These are phyloP conservation scores for Coelastrella sp. DNA, from an alignment of 139 green algal species.

Conservation along the genomic window DNA sequence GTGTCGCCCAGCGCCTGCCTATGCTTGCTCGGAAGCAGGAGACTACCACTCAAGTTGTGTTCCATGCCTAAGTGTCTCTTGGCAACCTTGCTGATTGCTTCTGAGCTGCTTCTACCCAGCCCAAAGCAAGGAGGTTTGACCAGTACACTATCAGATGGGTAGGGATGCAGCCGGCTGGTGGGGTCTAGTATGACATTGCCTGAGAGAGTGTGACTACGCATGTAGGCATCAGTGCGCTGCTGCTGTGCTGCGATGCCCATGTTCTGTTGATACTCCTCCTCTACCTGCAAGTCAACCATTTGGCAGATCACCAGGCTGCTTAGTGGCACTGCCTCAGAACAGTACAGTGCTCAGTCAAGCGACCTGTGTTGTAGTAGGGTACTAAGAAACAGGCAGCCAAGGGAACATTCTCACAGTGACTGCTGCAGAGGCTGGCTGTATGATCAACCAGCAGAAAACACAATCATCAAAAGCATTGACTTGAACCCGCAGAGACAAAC, in stretches of 20 bases:
- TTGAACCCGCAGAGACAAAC: too few relatives aligned
- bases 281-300: slow-evolving; percentile 23
- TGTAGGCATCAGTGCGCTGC: slow-evolving; percentile 63
- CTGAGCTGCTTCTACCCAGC: slow-evolving; percentile 48
- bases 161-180: slow-evolving; percentile 45
- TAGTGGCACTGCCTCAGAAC: too few relatives aligned
- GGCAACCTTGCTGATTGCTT: slow-evolving; percentile 20
- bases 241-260: slow-evolving; percentile 60
- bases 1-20: slow-evolving; percentile 11
- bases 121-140: slow-evolving; percentile 68
- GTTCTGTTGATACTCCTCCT: slow-evolving; percentile 65
- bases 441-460: too few relatives aligned
- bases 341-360: too few relatives aligned
- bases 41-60: not conserved
- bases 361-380: too few relatives aligned
- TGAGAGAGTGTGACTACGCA: slow-evolving; percentile 58
- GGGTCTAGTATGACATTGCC: slow-evolving; percentile 64
- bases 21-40: slow-evolving; percentile 67
- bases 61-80: not conserved
- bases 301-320: too few relatives aligned
- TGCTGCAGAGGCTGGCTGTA: too few relatives aligned
- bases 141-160: slow-evolving; percentile 56
- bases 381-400: too few relatives aligned
- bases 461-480: too few relatives aligned
- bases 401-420: too few relatives aligned